Conservation (phyloP, 495 filamentous ascomycete genomes). For the Cetradonia linearis region DNA sequence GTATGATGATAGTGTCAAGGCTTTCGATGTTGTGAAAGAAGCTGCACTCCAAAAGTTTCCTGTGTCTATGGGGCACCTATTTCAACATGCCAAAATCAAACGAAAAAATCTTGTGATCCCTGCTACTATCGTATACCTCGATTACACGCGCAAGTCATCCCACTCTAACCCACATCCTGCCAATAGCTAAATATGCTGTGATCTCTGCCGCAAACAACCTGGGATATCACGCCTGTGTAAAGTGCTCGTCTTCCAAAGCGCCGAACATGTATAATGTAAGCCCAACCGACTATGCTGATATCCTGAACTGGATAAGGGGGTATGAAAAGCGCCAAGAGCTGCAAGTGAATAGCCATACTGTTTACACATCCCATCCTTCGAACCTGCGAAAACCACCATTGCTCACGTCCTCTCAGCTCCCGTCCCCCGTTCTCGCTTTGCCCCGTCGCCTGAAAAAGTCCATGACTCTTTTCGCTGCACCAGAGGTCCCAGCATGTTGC, state of each 20-base stretch:
- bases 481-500: slow-evolving; percentile 68
- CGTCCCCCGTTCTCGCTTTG: slow-evolving; percentile 58
- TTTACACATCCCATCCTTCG: not conserved
- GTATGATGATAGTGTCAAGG: not conserved
- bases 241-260: slow-evolving; percentile 9
- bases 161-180: slow-evolving; percentile 5
- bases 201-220: not conserved
- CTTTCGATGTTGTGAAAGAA: not conserved
- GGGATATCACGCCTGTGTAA: slow-evolving; percentile 10
- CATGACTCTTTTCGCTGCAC: slow-evolving; percentile 87
- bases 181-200: slow-evolving; percentile 5
- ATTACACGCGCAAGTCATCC: slow-evolving; percentile 13
- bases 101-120: not conserved
- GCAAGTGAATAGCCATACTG: not conserved
- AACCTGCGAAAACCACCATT: not conserved
- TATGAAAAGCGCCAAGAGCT: slow-evolving; percentile 13
- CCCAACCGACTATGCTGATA: slow-evolving; percentile 15
- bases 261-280: slow-evolving; percentile 10
- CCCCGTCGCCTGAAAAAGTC: slow-evolving; percentile 90
- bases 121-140: slow-evolving; percentile 3
- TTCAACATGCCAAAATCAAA: not conserved
- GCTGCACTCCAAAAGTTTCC: not conserved
- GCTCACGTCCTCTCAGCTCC: slow-evolving; percentile 41
- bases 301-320: slow-evolving; percentile 14
- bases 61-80: not conserved